Evolutionary conservation across 1,139 yeast species (phyloP).

Genomic region (Pichia sp.): DNA sequence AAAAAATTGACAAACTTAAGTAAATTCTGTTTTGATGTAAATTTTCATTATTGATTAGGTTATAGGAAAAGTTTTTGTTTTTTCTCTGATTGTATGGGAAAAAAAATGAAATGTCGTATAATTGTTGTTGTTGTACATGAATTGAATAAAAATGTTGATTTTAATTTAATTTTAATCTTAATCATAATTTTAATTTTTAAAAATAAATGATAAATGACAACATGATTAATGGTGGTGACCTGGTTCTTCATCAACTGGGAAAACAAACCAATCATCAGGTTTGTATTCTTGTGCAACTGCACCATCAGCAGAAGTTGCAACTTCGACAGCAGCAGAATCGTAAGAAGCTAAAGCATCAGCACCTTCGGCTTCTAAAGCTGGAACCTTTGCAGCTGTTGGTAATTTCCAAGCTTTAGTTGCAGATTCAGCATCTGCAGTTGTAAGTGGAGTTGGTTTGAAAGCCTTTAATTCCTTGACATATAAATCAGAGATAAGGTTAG

Average conservation of each 20-base stretch:
- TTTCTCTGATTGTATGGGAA: no score
- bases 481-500: conserved; percentile 71
- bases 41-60: neutral
- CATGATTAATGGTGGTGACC: conserved; percentile 37
- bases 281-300: conserved; percentile 34
- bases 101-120: neutral
- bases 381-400: conserved; percentile 69
- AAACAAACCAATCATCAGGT: conserved; percentile 75
- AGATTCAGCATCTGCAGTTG: conserved; percentile 70
- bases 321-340: conserved; percentile 72
- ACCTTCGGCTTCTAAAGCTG: conserved; percentile 64
- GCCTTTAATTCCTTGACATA: conserved; percentile 82
- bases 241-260: conserved; percentile 68
- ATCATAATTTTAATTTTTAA: no score
- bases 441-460: conserved; percentile 76
- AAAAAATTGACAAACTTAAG: neutral
- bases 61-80: neutral
- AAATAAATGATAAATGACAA: no score
- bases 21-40: neutral
- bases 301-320: conserved; percentile 36
- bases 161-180: no score
- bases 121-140: neutral
- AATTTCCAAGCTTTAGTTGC: conserved; percentile 76
- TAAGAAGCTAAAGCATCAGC: conserved; percentile 71
- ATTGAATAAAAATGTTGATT: neutral